phyloP scores from a whole-genome alignment of 768 basidiomycete genomes.

The Serpula lacrymans region DNA sequence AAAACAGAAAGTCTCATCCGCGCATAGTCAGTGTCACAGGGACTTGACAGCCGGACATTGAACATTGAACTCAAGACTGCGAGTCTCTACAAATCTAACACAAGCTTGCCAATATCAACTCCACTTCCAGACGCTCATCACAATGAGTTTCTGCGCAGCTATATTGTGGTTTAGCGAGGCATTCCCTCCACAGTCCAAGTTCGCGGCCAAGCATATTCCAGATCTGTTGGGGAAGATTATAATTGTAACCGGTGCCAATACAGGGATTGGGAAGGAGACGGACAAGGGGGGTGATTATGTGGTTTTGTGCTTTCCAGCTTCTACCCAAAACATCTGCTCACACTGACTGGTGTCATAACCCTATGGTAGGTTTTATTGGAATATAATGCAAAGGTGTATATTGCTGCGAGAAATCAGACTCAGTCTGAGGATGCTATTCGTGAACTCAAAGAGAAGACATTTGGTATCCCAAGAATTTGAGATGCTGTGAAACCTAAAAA shows the following conservation, averaged over 20 bases:
- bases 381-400: conserved; percentile 66
- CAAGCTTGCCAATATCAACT: no score
- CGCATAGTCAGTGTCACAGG: no score
- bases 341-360: no score
- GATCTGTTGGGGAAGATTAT: conserved; percentile 46
- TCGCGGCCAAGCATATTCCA: conserved; percentile 44
- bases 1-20: no score
- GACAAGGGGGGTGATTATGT: conserved; percentile 46
- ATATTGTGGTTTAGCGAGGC: conserved; percentile 8
- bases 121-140: no score
- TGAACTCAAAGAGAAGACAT: conserved; percentile 44
- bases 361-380: conserved; percentile 47
- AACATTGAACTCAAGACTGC: no score
- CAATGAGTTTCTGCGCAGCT: no score
- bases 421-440: conserved; percentile 50
- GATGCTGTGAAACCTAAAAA: no score
- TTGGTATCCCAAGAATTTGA: no score
- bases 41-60: no score
- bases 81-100: no score
- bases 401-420: conserved; percentile 45
- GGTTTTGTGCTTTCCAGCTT: neutral
- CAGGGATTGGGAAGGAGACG: conserved; percentile 56
- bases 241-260: conserved; percentile 36
- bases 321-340: no score
- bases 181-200: conserved; percentile 42